These are phyloP conservation scores for Mastigamoeba balamuthi DNA, from an alignment of 78 protist species.

Conservation along the genomic window DNA sequence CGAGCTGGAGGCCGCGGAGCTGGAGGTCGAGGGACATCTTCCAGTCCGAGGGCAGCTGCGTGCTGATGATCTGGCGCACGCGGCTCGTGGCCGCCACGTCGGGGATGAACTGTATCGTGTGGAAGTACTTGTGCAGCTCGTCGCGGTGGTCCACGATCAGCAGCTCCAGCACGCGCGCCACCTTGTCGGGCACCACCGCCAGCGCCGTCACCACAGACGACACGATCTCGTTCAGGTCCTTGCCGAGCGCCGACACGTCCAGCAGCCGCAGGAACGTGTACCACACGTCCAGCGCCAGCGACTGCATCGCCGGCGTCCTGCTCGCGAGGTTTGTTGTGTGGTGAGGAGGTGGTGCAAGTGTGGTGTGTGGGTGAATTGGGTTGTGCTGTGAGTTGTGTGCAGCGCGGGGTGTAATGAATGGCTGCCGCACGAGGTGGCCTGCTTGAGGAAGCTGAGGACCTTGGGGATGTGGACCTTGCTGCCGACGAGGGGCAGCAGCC, in stretches of 20 bases:
- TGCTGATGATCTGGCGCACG: too few relatives aligned
- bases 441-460: too few relatives aligned
- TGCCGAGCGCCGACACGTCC: slow-evolving; percentile 16
- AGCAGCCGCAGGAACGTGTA: slow-evolving; percentile 9
- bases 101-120: slow-evolving; percentile 29
- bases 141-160: slow-evolving; percentile 3
- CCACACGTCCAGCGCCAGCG: slow-evolving; percentile 15
- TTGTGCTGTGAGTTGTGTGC: too few relatives aligned
- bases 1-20: too few relatives aligned
- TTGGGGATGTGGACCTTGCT: too few relatives aligned
- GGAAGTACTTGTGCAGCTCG: not conserved
- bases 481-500: too few relatives aligned
- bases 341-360: too few relatives aligned
- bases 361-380: too few relatives aligned
- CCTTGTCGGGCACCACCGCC: not conserved
- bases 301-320: slow-evolving; percentile 18
- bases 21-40: too few relatives aligned
- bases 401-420: too few relatives aligned
- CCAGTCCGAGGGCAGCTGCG: too few relatives aligned
- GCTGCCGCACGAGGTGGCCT: too few relatives aligned
- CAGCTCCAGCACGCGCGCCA: slow-evolving; percentile 6
- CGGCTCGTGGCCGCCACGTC: not conserved
- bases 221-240: slow-evolving; percentile 15
- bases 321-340: slow-evolving; percentile 6
- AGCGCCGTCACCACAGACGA: slow-evolving; percentile 5